A percentile compares a stretch with the other conserved stretches of the same genome.
Conservation (phyloP, 495 filamentous ascomycete species). For the Talaromyces ruber region DNA sequence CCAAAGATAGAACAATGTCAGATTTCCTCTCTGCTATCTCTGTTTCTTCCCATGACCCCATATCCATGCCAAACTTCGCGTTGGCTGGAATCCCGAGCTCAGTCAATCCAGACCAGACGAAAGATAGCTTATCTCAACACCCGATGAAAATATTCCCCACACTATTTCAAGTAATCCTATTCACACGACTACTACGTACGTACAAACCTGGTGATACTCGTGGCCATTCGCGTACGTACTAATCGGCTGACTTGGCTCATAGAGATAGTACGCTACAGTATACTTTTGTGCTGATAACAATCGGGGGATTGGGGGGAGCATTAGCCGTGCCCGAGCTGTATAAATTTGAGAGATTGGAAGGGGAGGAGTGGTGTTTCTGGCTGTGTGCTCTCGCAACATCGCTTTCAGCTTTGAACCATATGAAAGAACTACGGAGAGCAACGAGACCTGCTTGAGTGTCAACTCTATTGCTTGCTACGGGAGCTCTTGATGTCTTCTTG, state of each 20-base stretch:
- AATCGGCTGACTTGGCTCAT: not conserved
- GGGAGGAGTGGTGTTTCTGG: not conserved
- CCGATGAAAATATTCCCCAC: not conserved
- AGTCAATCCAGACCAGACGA: not conserved
- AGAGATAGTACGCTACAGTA: not conserved
- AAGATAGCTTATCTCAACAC: not conserved
- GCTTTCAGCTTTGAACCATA: not conserved
- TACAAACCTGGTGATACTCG: not conserved
- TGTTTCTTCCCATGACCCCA: not conserved
- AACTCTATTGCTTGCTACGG: not conserved
- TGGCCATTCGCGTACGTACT: not conserved
- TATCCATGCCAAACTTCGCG: not conserved
- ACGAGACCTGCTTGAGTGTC: not conserved
- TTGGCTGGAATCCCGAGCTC: not conserved
- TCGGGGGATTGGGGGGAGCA: not conserved
- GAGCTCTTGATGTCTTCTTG: not conserved
- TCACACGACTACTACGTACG: not conserved
- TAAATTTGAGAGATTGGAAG: not conserved
- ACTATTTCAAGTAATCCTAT: not conserved
- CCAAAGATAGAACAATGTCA: not conserved
- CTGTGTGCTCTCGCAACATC: not conserved
- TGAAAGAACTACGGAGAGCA: not conserved
- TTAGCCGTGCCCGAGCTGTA: not conserved
- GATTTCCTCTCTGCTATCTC: not conserved
- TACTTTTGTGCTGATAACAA: not conserved